Conservation (phyloP, 371 early-diverging fungal species). For the Phascolomyces articulosus region DNA sequence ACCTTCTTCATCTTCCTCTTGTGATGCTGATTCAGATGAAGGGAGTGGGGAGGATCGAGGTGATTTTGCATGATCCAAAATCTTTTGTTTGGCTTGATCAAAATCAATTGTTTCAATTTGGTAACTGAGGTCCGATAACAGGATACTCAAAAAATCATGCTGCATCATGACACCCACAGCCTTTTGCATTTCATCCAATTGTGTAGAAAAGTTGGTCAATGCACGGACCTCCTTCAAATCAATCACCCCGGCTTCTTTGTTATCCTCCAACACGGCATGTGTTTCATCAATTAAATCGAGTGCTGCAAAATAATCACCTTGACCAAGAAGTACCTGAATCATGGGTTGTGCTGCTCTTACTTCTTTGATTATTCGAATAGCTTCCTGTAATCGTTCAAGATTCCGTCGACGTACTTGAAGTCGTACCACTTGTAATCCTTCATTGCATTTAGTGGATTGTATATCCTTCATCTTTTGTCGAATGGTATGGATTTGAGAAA, state of each 20-base stretch:
- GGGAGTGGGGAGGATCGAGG: background rate
- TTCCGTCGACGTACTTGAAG: conserved; percentile 76
- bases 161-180: conserved; percentile 76
- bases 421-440: conserved; percentile 82
- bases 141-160: conserved; percentile 65
- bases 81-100: conserved; percentile 2
- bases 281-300: conserved; percentile 85
- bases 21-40: background rate
- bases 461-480: conserved; percentile 71
- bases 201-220: conserved; percentile 61
- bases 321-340: conserved; percentile 78
- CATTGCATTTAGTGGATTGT: conserved; percentile 66
- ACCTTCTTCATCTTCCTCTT: conserved; percentile 37
- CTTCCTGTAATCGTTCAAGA: conserved; percentile 63
- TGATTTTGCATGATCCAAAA: background rate
- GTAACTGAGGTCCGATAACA: conserved; percentile 62
- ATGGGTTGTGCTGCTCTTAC: conserved; percentile 79
- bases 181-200: conserved; percentile 69
- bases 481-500: conserved; percentile 79
- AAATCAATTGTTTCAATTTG: conserved; percentile 40
- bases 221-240: conserved; percentile 65
- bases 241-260: conserved; percentile 23
- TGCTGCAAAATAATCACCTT: conserved; percentile 85
- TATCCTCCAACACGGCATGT: conserved; percentile 55
- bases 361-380: conserved; percentile 69